Percentiles rank a stretch among this genome's conserved stretches.
Conservation (phyloP, 129 eudicot species). For the Flaveria bidentis region DNA sequence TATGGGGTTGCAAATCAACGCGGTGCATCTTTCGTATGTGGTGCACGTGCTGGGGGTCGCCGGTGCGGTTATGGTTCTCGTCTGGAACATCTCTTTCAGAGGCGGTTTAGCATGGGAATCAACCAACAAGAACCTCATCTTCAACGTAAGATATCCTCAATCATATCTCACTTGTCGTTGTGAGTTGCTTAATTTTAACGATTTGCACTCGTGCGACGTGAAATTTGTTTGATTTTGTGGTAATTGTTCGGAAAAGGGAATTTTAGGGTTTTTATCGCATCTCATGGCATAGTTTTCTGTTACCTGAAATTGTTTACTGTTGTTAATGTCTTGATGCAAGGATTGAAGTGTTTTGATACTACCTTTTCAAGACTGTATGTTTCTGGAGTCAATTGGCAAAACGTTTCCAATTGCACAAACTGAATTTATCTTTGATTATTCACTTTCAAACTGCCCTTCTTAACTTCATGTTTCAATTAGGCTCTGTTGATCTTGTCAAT, state of each 20-base stretch:
- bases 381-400: background rate
- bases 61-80: slow-evolving; percentile 66
- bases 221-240: slow-evolving; percentile 3
- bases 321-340: too few relatives aligned
- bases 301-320: too few relatives aligned
- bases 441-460: background rate
- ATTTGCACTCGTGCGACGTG: background rate
- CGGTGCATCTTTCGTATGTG: slow-evolving; percentile 56
- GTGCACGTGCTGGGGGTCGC: slow-evolving; percentile 65
- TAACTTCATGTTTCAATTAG: background rate
- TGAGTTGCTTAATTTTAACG: background rate
- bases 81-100: slow-evolving; percentile 75
- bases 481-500: background rate
- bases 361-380: background rate
- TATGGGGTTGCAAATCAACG: slow-evolving; percentile 47
- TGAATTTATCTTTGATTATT: background rate
- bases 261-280: slow-evolving; percentile 31
- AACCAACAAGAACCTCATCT: slow-evolving; percentile 75
- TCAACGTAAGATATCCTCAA: slow-evolving; percentile 52
- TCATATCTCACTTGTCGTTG: background rate
- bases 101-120: slow-evolving; percentile 95
- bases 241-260: background rate
- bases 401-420: too few relatives aligned
- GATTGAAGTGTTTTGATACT: too few relatives aligned
- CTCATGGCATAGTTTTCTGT: background rate